Conservation (phyloP, 306 rosid species). For the Senna siamea region DNA sequence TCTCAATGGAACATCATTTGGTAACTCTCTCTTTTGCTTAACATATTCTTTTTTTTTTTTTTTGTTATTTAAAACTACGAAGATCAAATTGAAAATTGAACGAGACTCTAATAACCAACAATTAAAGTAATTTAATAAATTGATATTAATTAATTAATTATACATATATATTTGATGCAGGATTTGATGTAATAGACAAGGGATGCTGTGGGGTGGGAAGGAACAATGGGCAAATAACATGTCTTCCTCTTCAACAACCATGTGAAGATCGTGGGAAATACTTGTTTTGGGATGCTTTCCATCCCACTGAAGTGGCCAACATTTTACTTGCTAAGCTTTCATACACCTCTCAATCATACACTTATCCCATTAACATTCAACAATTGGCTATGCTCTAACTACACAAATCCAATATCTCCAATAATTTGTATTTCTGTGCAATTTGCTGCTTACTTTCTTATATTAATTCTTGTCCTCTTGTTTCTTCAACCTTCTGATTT, state of each 20-base stretch:
- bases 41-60: no score
- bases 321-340: constrained; percentile 58
- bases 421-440: background rate
- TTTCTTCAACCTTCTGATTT: constrained; percentile 6
- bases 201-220: constrained; percentile 94
- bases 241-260: constrained; percentile 80
- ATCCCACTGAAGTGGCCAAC: constrained; percentile 84
- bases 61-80: no score
- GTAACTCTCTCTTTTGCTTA: constrained; percentile 42
- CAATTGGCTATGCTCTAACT: constrained; percentile 59
- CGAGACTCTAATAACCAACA: no score
- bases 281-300: constrained; percentile 94
- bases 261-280: constrained; percentile 68
- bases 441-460: background rate
- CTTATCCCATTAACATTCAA: constrained; percentile 80
- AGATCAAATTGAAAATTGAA: no score
- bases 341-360: constrained; percentile 56
- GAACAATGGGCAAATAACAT: constrained; percentile 90
- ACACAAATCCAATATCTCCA: background rate
- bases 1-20: constrained; percentile 50
- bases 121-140: no score
- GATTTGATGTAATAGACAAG: constrained; percentile 80
- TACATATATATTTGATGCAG: constrained; percentile 40
- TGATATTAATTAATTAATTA: no score
- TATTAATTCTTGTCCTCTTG: constrained; percentile 30